These are phyloP conservation scores for Pyrenophora graminea DNA, from an alignment of 2,329 filamentous ascomycete species.

Conservation along the genomic window DNA sequence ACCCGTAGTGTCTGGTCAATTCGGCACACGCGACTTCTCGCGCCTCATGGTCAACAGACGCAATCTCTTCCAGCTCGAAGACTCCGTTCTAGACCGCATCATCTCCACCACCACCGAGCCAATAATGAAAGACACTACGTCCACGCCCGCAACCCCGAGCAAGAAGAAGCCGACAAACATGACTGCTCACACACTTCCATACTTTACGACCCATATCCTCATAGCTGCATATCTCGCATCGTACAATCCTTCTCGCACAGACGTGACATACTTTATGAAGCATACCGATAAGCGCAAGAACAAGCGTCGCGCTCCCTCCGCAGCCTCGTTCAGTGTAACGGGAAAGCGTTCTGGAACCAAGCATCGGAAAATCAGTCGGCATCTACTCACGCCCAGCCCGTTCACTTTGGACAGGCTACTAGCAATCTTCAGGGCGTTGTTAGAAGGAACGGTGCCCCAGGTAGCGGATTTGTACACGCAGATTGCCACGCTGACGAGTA, in stretches of 20 bases:
- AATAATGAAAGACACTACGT: not conserved
- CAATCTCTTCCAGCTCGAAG: conserved; percentile 72
- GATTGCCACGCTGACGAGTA: conserved; percentile 72
- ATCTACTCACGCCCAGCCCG: conserved; percentile 74
- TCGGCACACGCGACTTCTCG: conserved; percentile 78
- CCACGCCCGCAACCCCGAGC: conserved; percentile 15
- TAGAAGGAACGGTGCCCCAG: conserved; percentile 52
- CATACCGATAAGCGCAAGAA: conserved; percentile 58
- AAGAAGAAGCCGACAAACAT: conserved; percentile 19
- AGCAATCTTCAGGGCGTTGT: conserved; percentile 72
- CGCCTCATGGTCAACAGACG: conserved; percentile 75
- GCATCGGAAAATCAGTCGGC: conserved; percentile 74
- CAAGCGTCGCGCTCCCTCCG: conserved; percentile 46
- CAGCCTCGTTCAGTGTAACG: conserved; percentile 17
- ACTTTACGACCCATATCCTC: conserved; percentile 73
- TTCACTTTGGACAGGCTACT: conserved; percentile 80
- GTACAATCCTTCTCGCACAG: conserved; percentile 75
- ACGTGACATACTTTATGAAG: conserved; percentile 76
- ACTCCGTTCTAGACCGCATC: conserved; percentile 69
- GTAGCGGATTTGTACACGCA: conserved; percentile 56
- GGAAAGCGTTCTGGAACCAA: conserved; percentile 46
- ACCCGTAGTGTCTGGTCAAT: conserved; percentile 75
- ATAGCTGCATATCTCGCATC: conserved; percentile 80
- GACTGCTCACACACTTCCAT: conserved; percentile 62
- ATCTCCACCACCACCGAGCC: conserved; percentile 16